Base-by-base conservation (phyloP, 495 filamentous ascomycete genomes). In the Barbatosphaeria neglecta region DNA sequence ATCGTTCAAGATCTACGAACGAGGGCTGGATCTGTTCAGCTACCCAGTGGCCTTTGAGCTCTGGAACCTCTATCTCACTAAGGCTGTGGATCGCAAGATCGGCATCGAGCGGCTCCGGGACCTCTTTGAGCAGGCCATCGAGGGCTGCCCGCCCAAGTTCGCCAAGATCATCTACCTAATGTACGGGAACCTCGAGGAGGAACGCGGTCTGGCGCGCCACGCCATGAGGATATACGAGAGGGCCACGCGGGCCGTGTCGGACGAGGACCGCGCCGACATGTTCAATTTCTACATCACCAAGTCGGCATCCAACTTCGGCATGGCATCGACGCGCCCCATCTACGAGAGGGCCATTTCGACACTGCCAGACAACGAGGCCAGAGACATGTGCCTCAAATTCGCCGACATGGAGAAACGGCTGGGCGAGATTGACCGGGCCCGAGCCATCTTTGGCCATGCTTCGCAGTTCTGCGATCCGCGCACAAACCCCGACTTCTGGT, bases 261-360 rank as follows among this genome's bases (percentile, higher is more conserved):
- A 99, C 61, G 90, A 95, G 55, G 89, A 97, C 58, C 74, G 88
- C 10, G 83, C 86, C 53, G 93, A 95, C 62, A 95, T 99, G 88
- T 99, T 96, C 70, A 90, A 95, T 61, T 95, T 96, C 61, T 99
- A 97, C 73, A 95, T 99, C 62, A 96, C 93, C 41, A 97, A 99
- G 60, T 95, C 90, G 1, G 92, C 92, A 0, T 94, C 90, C 9
- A 99, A 99, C 63, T 99, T 99, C 52, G 92, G 92, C 6, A 74
- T 99, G 19, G 85, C 92, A 1, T 97, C 92, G 6, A 95, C 92
- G n/a, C 75, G 92, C 28, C 82, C 87, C 1, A 97, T 99, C 61
- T 99, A 99, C 69, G 92, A 97, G 65, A 81, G 88, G 39, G 90
- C 90, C 17, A 93, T 99, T 45, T 81, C 84, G 5, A 84, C 89